Percentiles rank a stretch among this genome's conserved stretches.
These are phyloP conservation scores for Helicocarpus griseus DNA, from an alignment of 2,329 filamentous ascomycete species.

Conservation along the genomic window DNA sequence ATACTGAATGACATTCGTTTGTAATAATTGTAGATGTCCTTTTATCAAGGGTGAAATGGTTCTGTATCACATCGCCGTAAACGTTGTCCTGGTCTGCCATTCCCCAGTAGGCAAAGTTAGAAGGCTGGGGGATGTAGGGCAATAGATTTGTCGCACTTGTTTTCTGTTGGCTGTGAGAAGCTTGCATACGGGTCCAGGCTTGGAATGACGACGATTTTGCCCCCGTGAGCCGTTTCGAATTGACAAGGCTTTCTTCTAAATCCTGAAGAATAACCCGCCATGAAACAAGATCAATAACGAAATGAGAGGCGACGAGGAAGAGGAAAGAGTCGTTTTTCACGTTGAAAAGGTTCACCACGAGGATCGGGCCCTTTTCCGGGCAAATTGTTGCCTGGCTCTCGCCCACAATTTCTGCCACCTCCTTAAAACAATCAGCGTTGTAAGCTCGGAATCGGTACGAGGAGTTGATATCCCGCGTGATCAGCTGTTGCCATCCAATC, in stretches of 20 bases:
- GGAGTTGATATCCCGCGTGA: conserved; percentile 20
- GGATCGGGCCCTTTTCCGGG: conserved; percentile 28
- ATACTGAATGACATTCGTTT: conserved; percentile 22
- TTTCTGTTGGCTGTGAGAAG: conserved; percentile 15
- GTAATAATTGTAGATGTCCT: conserved; percentile 20
- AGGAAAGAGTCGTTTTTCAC: conserved; percentile 23
- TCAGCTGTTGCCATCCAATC: conserved; percentile 18
- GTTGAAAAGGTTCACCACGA: conserved; percentile 35
- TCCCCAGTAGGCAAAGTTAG: conserved; percentile 29
- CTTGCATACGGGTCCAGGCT: conserved; percentile 27
- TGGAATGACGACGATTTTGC: conserved; percentile 26
- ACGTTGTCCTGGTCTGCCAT: conserved; percentile 20
- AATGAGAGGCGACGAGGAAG: conserved; percentile 29
- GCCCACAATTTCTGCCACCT: conserved; percentile 18
- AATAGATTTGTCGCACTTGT: conserved; percentile 10
- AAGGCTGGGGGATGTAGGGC: conserved; percentile 17
- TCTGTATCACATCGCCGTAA: conserved; percentile 28
- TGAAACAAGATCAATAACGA: conserved; percentile 32
- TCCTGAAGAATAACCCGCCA: conserved; percentile 33
- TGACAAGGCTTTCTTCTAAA: conserved; percentile 26
- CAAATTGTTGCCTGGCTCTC: conserved; percentile 26
- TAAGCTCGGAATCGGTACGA: conserved; percentile 23
- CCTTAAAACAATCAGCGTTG: conserved; percentile 11
- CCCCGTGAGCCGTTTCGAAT: conserved; percentile 15
- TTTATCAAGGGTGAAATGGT: conserved; percentile 24